These are phyloP conservation scores for Clonostachys byssicola DNA, from an alignment of 2,329 filamentous ascomycete genomes.

Conservation along the genomic window DNA sequence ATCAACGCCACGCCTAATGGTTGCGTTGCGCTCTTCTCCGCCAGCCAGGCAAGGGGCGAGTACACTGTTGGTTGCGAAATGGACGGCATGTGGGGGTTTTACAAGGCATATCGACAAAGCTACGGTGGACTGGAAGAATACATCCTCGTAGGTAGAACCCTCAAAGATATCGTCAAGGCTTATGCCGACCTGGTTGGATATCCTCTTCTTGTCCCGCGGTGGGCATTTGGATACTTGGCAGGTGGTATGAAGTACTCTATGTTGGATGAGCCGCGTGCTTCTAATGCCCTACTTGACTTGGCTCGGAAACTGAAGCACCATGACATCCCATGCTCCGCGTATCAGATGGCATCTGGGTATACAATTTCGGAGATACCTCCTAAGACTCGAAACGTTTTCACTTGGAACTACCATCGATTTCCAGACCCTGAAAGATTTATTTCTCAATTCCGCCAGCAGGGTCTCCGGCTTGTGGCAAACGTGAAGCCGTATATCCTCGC, in stretches of 20 bases:
- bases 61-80: conserved; percentile 69
- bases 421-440: conserved; percentile 63
- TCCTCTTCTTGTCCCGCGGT: conserved; percentile 63
- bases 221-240: conserved; percentile 70
- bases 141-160: conserved; percentile 59
- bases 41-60: conserved; percentile 57
- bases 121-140: conserved; percentile 71
- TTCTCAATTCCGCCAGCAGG: conserved; percentile 56
- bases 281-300: conserved; percentile 56
- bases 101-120: conserved; percentile 71
- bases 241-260: conserved; percentile 55
- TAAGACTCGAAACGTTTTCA: conserved; percentile 64
- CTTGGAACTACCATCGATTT: conserved; percentile 69
- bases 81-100: conserved; percentile 71
- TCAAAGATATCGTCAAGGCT: conserved; percentile 59
- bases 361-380: conserved; percentile 63
- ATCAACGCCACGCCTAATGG: conserved; percentile 63
- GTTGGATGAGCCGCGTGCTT: conserved; percentile 46
- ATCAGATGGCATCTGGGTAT: conserved; percentile 71
- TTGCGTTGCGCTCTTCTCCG: conserved; percentile 65
- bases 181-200: conserved; percentile 67
- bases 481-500: conserved; percentile 69
- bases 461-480: conserved; percentile 66
- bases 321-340: conserved; percentile 66
- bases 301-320: conserved; percentile 56